These are phyloP conservation scores for Fraxinus sp. DNA, from an alignment of 305 asterid genomes.

Conservation along the genomic window DNA sequence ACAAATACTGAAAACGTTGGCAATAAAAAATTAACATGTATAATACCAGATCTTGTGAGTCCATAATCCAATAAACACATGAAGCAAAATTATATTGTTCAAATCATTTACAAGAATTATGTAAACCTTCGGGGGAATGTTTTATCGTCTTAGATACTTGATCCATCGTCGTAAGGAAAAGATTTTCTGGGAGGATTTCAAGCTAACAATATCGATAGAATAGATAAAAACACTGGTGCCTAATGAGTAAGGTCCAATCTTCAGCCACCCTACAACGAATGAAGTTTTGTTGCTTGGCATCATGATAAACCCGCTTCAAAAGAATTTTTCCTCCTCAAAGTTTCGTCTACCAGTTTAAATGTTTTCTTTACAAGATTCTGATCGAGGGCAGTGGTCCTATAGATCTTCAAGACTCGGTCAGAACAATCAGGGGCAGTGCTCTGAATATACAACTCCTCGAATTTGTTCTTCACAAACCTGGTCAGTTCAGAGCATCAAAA, in stretches of 20 bases:
- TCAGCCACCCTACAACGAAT: not conserved
- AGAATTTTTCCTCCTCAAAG: constrained; percentile 87
- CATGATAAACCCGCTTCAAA: constrained; percentile 88
- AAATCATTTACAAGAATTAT: not conserved
- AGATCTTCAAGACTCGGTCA: constrained; percentile 92
- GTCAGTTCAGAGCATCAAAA: not conserved
- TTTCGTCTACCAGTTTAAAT: constrained; percentile 94
- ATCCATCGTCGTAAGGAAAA: not conserved
- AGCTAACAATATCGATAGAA: not conserved
- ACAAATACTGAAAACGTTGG: not conserved
- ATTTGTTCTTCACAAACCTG: constrained; percentile 96
- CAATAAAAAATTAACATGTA: not conserved
- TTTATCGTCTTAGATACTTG: not conserved
- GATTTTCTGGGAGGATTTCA: not conserved
- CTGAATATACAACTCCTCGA: constrained; percentile 90
- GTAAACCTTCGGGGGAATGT: not conserved
- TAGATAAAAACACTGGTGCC: not conserved
- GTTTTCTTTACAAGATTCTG: constrained; percentile 98
- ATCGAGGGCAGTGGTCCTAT: constrained; percentile 92
- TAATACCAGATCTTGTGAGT: not conserved
- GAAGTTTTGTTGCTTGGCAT: constrained; percentile 5
- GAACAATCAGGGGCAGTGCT: constrained; percentile 79
- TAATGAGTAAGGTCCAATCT: not conserved
- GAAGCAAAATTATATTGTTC: not conserved
- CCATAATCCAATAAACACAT: no score